phyloP scores from a whole-genome alignment of 1,284 basidiomycete species.

The Ustilago loliicola region DNA sequence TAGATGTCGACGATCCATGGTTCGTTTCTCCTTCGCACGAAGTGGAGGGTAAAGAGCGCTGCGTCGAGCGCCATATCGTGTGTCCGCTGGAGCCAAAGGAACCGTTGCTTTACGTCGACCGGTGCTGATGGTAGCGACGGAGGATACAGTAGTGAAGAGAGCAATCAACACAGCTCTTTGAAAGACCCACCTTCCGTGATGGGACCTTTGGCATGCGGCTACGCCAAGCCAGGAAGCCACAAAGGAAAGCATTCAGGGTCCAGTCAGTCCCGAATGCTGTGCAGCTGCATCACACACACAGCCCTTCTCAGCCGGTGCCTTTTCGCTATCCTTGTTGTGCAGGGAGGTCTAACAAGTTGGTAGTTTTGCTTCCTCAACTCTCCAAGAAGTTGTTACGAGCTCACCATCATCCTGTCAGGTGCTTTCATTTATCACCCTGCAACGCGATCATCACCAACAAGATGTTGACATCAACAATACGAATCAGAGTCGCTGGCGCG shows the following conservation, averaged over 20 bases:
- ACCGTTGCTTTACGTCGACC: too few species aligned
- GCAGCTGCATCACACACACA: slow-evolving; percentile 1
- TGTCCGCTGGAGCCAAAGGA: too few species aligned
- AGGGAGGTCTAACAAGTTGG: neutral
- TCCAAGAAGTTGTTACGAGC: neutral
- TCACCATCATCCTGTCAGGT: neutral
- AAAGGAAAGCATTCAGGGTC: slow-evolving; percentile 18
- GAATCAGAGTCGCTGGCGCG: neutral
- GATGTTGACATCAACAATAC: slow-evolving; percentile 20
- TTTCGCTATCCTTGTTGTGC: neutral
- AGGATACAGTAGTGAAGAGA: neutral
- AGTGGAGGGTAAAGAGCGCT: slow-evolving; percentile 55
- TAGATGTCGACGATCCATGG: slow-evolving; percentile 56
- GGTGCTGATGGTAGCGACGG: neutral
- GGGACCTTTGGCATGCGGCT: neutral
- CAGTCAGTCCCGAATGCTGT: slow-evolving; percentile 10
- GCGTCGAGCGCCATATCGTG: slow-evolving; percentile 52
- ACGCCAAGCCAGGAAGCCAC: neutral
- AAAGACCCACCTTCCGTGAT: neutral
- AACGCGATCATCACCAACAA: neutral
- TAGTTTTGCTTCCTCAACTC: neutral
- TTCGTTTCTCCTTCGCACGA: slow-evolving; percentile 36
- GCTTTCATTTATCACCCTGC: neutral
- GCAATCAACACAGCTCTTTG: neutral
- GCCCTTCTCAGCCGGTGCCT: neutral